Percentiles rank a stretch among this genome's conserved stretches.
phyloP scores from a whole-genome alignment of 257 asterid genomes.

The Cinchona pubescens region DNA sequence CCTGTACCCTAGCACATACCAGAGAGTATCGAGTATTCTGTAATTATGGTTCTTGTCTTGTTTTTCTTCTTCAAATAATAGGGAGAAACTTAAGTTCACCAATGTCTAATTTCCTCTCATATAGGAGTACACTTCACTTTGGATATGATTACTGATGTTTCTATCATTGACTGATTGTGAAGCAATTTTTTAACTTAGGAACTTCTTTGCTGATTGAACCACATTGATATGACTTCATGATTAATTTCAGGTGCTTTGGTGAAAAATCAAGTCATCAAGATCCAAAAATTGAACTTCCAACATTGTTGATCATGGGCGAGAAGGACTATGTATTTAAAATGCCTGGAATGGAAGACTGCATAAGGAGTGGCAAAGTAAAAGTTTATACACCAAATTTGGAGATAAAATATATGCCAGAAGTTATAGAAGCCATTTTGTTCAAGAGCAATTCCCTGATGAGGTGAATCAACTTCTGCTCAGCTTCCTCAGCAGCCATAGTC shows the following conservation, averaged over 20 bases:
- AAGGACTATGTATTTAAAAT: constrained; percentile 55
- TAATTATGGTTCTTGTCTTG: too few relatives aligned
- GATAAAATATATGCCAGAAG: constrained; percentile 54
- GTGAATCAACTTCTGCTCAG: constrained; percentile 48
- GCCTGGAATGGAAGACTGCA: constrained; percentile 64
- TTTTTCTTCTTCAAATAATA: not conserved
- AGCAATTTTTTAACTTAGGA: not conserved
- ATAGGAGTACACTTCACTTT: not conserved
- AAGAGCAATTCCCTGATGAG: constrained; percentile 63
- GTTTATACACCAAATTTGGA: constrained; percentile 52
- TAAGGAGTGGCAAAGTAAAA: constrained; percentile 41
- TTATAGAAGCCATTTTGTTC: constrained; percentile 75
- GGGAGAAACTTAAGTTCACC: not conserved
- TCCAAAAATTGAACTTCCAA: constrained; percentile 54
- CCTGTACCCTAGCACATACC: too few relatives aligned
- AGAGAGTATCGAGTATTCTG: too few relatives aligned
- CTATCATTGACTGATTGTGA: not conserved
- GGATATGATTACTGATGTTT: too few relatives aligned
- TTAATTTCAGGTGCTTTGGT: constrained; percentile 34
- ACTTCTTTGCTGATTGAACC: not conserved
- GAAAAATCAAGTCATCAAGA: constrained; percentile 22
- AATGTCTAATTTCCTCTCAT: not conserved
- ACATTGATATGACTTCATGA: not conserved
- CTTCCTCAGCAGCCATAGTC: constrained; percentile 36
- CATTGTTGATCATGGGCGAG: constrained; percentile 70